Evolutionary conservation across 331 rosid genomes (phyloP), one percentile per base, ranked within the genome.

Genomic region (Erythrophleum ivorense): DNA sequence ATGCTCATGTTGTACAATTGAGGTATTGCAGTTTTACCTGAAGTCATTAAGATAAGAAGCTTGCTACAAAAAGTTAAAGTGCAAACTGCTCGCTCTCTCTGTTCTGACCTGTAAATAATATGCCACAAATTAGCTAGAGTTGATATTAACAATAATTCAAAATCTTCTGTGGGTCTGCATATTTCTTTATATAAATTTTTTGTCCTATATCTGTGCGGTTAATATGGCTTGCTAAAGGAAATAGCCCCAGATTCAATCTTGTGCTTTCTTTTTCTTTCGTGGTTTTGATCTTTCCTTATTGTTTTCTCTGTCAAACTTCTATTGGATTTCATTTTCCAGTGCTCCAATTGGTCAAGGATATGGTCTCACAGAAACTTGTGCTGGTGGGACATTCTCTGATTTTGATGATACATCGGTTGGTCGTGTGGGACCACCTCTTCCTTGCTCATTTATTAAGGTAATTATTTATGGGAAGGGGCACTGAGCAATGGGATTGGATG

Each of bases 301-400:
- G 49, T 50, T 13, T 65, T 75, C 73, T 24, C 50, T 80, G 43
- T 71, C 69, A 53, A 77, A 68, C 77, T 70, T 67, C 71, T 66
- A 81, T 78, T 79, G 75, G 84, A 49, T 63, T 80, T 34, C 82
- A 78, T 60, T 84, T 75, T 83, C 64, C 97, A 96, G 99, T 85
- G 84, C 94, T 85, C 91, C 97, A 59, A 96, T 96, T 71, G 97
- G 97, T 53, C 99, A 94, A 92, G 99, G 97, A 50, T 96, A 96
- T 85, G 99, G 99, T 80, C 99, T 96, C 83, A 96, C 98, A 24
- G 97, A 96, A 85, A 96, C 99, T 71, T 91, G 95, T 81, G 99
- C 97, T 75, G 98, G 98, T 7, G 98, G 97, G 52, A 87, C 98
- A 66, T 94, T 96, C 87, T 92, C 97, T 9, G 99, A 96, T 87